These are phyloP conservation scores for Dothideomycetidae sp. DNA, from an alignment of 2,329 filamentous ascomycete species.

Conservation along the genomic window DNA sequence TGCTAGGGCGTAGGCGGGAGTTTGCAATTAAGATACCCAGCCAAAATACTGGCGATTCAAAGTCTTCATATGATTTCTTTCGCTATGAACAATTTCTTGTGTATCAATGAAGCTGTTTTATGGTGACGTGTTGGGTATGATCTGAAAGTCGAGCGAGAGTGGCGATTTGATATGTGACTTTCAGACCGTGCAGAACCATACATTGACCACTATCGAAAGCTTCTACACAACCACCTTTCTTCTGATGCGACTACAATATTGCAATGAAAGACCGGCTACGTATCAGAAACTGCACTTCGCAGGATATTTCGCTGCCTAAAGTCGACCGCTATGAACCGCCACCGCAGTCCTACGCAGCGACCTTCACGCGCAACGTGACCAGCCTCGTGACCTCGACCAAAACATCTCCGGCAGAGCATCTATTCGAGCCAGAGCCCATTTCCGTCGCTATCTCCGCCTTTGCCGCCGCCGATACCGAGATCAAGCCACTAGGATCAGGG, in stretches of 20 bases:
- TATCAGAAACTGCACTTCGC: constrained; percentile 69
- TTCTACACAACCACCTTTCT: too few species aligned
- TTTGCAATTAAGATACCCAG: too few species aligned
- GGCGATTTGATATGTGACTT: too few species aligned
- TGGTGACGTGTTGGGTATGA: too few species aligned
- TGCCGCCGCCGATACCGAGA: constrained; percentile 46
- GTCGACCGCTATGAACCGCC: constrained; percentile 58
- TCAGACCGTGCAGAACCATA: too few species aligned
- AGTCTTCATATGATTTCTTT: too few species aligned
- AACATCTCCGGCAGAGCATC: constrained; percentile 40
- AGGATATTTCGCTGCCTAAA: constrained; percentile 54
- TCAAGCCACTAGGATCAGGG: constrained; percentile 37
- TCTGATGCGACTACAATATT: too few species aligned
- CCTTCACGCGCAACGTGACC: constrained; percentile 29
- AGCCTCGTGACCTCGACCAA: constrained; percentile 29
- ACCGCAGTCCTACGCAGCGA: constrained; percentile 24
- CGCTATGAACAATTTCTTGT: too few species aligned
- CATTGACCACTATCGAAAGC: too few species aligned
- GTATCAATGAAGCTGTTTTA: too few species aligned
- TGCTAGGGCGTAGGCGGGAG: constrained; percentile 41
- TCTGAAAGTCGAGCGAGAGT: too few species aligned
- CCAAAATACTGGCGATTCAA: too few species aligned
- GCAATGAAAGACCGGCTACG: constrained; percentile 39
- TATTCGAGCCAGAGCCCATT: constrained; percentile 48
- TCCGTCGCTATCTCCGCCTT: constrained; percentile 55